Conservation (phyloP, 139 green algal species). For the Marvania coccoides region DNA sequence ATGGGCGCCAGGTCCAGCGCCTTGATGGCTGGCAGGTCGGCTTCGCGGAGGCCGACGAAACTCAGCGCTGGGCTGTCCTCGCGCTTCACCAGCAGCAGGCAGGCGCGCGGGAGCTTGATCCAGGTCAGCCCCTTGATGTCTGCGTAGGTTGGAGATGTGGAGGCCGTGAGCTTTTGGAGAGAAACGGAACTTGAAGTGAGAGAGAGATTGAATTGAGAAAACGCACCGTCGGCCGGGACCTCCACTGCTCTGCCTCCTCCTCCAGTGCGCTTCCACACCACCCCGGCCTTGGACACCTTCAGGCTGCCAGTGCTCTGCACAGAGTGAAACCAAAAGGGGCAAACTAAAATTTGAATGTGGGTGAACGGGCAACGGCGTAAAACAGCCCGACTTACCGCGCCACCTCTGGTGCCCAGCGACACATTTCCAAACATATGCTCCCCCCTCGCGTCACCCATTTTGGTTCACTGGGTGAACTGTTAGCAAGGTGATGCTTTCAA, state of each 20-base stretch:
- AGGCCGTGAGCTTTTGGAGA: background rate
- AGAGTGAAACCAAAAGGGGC: no score
- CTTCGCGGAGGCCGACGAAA: slow-evolving; percentile 69
- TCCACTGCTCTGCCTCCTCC: slow-evolving; percentile 22
- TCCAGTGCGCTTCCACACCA: slow-evolving; percentile 29
- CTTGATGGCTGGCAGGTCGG: slow-evolving; percentile 21
- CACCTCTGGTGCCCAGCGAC: slow-evolving; percentile 7
- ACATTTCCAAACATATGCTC: slow-evolving; percentile 22
- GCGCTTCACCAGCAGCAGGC: slow-evolving; percentile 50
- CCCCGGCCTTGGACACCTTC: slow-evolving; percentile 5
- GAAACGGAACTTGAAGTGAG: background rate
- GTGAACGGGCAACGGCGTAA: no score
- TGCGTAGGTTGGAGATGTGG: slow-evolving; percentile 13
- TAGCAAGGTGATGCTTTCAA: background rate
- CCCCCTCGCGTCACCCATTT: background rate
- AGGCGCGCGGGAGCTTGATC: slow-evolving; percentile 41
- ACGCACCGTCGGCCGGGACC: slow-evolving; percentile 13
- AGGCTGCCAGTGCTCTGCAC: slow-evolving; percentile 25
- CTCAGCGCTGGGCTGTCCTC: slow-evolving; percentile 31
- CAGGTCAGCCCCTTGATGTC: slow-evolving; percentile 64
- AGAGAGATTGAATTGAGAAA: background rate
- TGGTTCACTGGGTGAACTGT: background rate
- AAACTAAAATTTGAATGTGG: no score
- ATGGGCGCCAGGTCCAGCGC: background rate
- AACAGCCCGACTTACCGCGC: slow-evolving; percentile 7